A percentile compares a stretch with the other conserved stretches of the same genome.
Conservation (phyloP, 2,329 filamentous ascomycete species). For the Aspergillus aculeatus region DNA sequence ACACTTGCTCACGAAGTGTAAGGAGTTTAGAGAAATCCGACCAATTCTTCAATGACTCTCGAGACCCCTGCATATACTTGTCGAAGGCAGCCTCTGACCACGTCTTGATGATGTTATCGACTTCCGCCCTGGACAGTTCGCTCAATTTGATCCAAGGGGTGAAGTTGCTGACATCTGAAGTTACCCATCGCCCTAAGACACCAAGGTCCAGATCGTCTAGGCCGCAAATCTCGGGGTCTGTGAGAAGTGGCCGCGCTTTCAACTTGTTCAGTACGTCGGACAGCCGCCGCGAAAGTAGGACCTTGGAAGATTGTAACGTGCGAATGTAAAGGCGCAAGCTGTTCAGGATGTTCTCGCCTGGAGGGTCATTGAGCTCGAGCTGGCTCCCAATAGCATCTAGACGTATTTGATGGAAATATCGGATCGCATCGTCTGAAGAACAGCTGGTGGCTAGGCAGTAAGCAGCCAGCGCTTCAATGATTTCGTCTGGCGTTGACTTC, state of each 20-base stretch:
- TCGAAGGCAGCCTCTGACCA: constrained; percentile 65
- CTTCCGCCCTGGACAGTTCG: constrained; percentile 63
- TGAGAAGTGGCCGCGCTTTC: constrained; percentile 69
- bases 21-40: constrained; percentile 68
- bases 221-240: constrained; percentile 64
- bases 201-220: constrained; percentile 74
- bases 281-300: constrained; percentile 70
- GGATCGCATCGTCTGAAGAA: constrained; percentile 73
- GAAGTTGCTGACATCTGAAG: constrained; percentile 78
- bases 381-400: constrained; percentile 65
- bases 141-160: constrained; percentile 85
- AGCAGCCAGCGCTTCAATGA: constrained; percentile 74
- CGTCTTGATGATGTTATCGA: constrained; percentile 58
- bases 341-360: constrained; percentile 56
- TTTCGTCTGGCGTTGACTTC: constrained; percentile 45
- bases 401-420: constrained; percentile 74
- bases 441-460: constrained; percentile 80
- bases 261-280: constrained; percentile 67
- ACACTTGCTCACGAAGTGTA: constrained; percentile 65
- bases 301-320: constrained; percentile 75
- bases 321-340: constrained; percentile 71
- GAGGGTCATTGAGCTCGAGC: constrained; percentile 54
- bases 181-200: constrained; percentile 74
- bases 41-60: constrained; percentile 58
- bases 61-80: constrained; percentile 61